These are phyloP conservation scores for Aspergillus steynii DNA, from an alignment of 495 filamentous ascomycete species.

Conservation along the genomic window DNA sequence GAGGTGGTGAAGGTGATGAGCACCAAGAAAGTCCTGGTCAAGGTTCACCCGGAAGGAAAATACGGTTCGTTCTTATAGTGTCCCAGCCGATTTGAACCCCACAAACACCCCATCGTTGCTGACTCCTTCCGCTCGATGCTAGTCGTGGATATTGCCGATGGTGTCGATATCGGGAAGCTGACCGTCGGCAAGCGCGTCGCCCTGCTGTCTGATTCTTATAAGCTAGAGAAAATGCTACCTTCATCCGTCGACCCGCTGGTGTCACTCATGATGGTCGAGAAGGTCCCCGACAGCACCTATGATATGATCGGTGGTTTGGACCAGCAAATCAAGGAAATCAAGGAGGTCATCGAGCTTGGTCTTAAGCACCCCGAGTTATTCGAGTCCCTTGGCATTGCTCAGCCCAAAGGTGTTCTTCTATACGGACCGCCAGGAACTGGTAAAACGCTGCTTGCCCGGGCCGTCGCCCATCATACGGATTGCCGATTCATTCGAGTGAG, in stretches of 20 bases:
- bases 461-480: constrained; percentile 96
- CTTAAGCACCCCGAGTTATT: constrained; percentile 98
- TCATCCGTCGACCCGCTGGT: constrained; percentile 97
- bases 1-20: constrained; percentile 99
- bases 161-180: constrained; percentile 91
- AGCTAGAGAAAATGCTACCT: constrained; percentile 96
- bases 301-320: constrained; percentile 99
- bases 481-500: constrained; percentile 98
- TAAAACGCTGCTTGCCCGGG: constrained; percentile 93
- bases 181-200: constrained; percentile 97
- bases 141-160: constrained; percentile 97
- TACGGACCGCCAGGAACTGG: constrained; percentile 97
- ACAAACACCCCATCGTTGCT: constrained; percentile 14
- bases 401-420: constrained; percentile 95
- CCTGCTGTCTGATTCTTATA: constrained; percentile 92
- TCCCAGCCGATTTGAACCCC: neutral
- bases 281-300: constrained; percentile 99
- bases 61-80: constrained; percentile 70
- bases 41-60: constrained; percentile 99
- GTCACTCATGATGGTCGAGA: constrained; percentile 99
- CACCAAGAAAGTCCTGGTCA: constrained; percentile 98
- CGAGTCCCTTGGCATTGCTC: constrained; percentile 96
- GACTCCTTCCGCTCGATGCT: constrained; percentile 15
- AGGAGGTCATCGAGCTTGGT: constrained; percentile 98
- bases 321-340: constrained; percentile 99